These are phyloP conservation scores for Aspergillus ustus DNA, from an alignment of 2,329 filamentous ascomycete species.

Conservation along the genomic window DNA sequence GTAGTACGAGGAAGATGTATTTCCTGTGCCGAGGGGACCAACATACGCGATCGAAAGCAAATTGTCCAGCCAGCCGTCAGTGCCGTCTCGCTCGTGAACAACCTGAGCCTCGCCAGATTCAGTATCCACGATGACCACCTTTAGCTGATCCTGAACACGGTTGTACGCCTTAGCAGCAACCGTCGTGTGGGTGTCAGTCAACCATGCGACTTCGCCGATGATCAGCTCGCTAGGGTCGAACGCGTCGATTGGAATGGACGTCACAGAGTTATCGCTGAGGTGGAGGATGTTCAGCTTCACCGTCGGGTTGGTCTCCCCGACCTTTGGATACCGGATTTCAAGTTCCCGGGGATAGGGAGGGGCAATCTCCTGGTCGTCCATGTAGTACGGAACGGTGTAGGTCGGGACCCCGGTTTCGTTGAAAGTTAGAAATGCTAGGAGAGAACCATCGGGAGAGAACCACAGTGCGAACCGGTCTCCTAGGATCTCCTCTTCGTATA, in stretches of 20 bases:
- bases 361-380: constrained; percentile 61
- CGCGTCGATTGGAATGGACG: constrained; percentile 57
- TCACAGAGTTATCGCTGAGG: constrained; percentile 52
- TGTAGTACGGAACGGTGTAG: constrained; percentile 70
- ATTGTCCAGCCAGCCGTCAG: constrained; percentile 66
- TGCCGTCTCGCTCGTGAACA: constrained; percentile 62
- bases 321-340: constrained; percentile 70
- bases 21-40: constrained; percentile 39
- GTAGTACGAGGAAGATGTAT: constrained; percentile 56
- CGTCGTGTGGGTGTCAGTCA: constrained; percentile 64
- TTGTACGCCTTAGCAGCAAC: constrained; percentile 70
- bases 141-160: constrained; percentile 69
- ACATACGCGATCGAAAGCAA: constrained; percentile 51
- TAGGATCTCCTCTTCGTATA: constrained; percentile 85
- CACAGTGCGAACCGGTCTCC: constrained; percentile 76
- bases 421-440: constrained; percentile 83
- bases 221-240: constrained; percentile 66
- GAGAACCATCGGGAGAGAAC: constrained; percentile 88
- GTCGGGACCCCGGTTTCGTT: constrained; percentile 75
- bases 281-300: constrained; percentile 65
- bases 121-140: constrained; percentile 64
- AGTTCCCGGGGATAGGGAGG: constrained; percentile 67
- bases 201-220: constrained; percentile 70
- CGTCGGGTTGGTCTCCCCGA: constrained; percentile 69
- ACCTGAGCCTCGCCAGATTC: constrained; percentile 51